Base-by-base conservation (phyloP, 2,329 filamentous ascomycete species). In the Aspergillus niger region DNA sequence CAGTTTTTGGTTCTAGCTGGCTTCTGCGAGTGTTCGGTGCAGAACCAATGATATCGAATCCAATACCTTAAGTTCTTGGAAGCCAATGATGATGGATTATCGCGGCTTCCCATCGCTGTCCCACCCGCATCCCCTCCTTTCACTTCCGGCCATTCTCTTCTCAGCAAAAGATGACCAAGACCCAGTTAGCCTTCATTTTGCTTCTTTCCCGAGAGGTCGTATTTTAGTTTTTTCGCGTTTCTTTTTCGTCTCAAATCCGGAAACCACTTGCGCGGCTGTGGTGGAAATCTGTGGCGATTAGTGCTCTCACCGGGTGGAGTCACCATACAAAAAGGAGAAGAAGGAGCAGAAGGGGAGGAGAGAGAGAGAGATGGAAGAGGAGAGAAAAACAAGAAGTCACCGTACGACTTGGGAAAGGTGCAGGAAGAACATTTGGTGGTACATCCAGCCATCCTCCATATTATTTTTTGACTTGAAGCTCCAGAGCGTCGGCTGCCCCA, bases 141-240 rank as follows among this genome's bases (percentile, higher is more conserved):
- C 11, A 30, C 32, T 41, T 43, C n/a, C 24, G 54, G 44, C 60
- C 52, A 60, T 57, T 11, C 20, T 62, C 22, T 24, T 58, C 55
- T 39, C 26, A 61, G 55, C 43, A 56, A 36, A 30, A 28, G 58
- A 63, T 60, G 60, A 38, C 22, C 54, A 52, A 32, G 30, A n/a
- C 8, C 39, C 48, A 17, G 36, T 55, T 55, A 20, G 13, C 15
- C 39, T 26, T 30, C 30, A 28, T 8, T 2, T 30, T 50, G 26
- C 26, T 50, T 30, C 24, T 50, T 50, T 28, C 11, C 28, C 24
- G 47, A n/a, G 47, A 17, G 30, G 47, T 50, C 47, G 47, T 30
- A 17, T 50, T 50, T 50, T 32, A 26, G 47, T 32, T 36, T 20
- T 28, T 11, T 30, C 47, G n/a, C 28, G 20, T 61, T 63, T 55